These are phyloP conservation scores for Lachnellula arida DNA, from an alignment of 2,329 filamentous ascomycete genomes.

Conservation along the genomic window DNA sequence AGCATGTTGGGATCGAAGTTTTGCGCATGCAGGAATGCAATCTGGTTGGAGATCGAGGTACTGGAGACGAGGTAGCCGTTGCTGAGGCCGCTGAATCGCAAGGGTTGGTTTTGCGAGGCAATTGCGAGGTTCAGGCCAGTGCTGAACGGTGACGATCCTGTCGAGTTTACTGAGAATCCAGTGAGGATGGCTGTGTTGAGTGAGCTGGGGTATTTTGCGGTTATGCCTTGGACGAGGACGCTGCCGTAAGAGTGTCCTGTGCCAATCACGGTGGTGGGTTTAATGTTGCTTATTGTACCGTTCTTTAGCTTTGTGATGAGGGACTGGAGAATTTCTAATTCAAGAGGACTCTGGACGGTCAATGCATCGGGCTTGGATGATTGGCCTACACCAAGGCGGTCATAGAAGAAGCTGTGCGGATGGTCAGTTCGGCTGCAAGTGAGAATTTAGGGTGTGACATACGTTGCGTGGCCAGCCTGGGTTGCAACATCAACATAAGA, in stretches of 20 bases:
- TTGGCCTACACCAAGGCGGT: slow-evolving; percentile 11
- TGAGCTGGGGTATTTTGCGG: slow-evolving; percentile 15
- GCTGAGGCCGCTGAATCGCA: background rate
- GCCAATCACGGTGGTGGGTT: slow-evolving; percentile 8
- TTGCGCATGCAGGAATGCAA: background rate
- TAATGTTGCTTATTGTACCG: slow-evolving; percentile 5
- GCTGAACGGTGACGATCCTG: background rate
- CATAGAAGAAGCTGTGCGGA: slow-evolving; percentile 4
- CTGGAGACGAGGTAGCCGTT: background rate
- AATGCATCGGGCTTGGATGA: slow-evolving; percentile 19
- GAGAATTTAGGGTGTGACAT: background rate
- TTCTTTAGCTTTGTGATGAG: slow-evolving; percentile 4
- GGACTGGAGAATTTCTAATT: slow-evolving; percentile 20
- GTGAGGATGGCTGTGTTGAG: slow-evolving; percentile 9
- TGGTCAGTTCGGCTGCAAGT: background rate
- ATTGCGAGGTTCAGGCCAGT: background rate
- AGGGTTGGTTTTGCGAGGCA: background rate
- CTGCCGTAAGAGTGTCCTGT: slow-evolving; percentile 21
- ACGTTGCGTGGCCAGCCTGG: slow-evolving; percentile 27
- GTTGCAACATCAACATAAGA: slow-evolving; percentile 54
- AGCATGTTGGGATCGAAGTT: slow-evolving; percentile 2
- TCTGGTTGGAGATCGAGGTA: background rate
- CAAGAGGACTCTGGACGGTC: slow-evolving; percentile 13
- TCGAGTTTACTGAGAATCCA: background rate
- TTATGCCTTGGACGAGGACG: slow-evolving; percentile 7